These are phyloP conservation scores for Apophysomyces elegans DNA, from an alignment of 371 early-diverging fungal species.

Conservation along the genomic window DNA sequence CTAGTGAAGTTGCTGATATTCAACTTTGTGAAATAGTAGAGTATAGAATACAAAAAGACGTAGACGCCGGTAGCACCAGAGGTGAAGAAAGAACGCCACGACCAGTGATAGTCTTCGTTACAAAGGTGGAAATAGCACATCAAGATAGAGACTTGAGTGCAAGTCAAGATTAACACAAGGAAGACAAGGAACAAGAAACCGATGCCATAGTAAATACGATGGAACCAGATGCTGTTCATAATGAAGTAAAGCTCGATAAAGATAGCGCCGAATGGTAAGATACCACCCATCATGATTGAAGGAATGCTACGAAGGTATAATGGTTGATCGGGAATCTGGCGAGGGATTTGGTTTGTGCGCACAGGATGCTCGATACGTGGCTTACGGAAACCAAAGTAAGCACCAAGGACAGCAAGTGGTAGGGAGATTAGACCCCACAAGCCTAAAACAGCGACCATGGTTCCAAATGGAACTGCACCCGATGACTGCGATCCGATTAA, in stretches of 20 bases:
- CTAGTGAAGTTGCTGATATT: slow-evolving; percentile 73
- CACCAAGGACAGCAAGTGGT: slow-evolving; percentile 85
- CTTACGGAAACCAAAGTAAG: slow-evolving; percentile 90
- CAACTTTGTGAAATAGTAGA: slow-evolving; percentile 76
- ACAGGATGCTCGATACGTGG: slow-evolving; percentile 84
- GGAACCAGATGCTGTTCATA: slow-evolving; percentile 87
- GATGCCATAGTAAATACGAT: slow-evolving; percentile 87
- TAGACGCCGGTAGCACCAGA: slow-evolving; percentile 85
- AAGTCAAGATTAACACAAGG: slow-evolving; percentile 76
- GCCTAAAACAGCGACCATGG: slow-evolving; percentile 83
- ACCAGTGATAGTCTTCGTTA: slow-evolving; percentile 92
- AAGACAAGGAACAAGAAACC: slow-evolving; percentile 83
- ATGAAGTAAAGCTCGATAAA: slow-evolving; percentile 88
- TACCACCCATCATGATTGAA: slow-evolving; percentile 79
- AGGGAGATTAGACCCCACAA: slow-evolving; percentile 89
- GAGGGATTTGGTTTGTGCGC: slow-evolving; percentile 88
- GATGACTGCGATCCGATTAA: slow-evolving; percentile 83
- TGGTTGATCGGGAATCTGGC: slow-evolving; percentile 85
- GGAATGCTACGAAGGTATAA: slow-evolving; percentile 70
- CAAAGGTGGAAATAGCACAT: slow-evolving; percentile 88
- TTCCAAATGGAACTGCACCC: slow-evolving; percentile 89
- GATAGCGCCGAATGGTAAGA: slow-evolving; percentile 86
- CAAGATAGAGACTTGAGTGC: slow-evolving; percentile 79
- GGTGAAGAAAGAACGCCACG: slow-evolving; percentile 91
- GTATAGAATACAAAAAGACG: slow-evolving; percentile 79